Conservation (phyloP, 2,329 filamentous ascomycete species). For the Cladosporium sphaerospermum region DNA sequence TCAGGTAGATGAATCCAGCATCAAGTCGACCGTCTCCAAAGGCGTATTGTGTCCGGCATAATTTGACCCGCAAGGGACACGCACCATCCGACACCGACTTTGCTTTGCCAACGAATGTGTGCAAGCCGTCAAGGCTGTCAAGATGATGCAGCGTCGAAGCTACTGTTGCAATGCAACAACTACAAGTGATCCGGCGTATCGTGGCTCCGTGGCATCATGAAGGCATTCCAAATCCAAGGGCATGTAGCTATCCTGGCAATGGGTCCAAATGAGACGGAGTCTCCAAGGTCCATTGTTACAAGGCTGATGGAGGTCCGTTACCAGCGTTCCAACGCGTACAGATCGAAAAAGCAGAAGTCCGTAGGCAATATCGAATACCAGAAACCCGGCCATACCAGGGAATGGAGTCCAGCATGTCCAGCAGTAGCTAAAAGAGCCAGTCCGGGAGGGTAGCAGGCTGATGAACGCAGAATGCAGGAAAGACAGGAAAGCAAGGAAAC, state of each 20-base stretch:
- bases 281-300: neutral
- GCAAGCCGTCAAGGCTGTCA: constrained; percentile 6
- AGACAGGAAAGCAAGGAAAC: neutral
- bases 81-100: neutral
- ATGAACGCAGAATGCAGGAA: neutral
- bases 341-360: too few species aligned
- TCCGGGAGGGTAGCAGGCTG: too few species aligned
- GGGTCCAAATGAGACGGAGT: constrained; percentile 6
- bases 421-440: too few species aligned
- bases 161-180: constrained; percentile 10
- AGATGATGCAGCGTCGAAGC: neutral
- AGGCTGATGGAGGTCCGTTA: too few species aligned
- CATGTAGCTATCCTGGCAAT: neutral
- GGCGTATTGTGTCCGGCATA: neutral
- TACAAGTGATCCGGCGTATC: constrained; percentile 1
- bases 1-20: too few species aligned
- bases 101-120: constrained; percentile 11
- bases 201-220: neutral
- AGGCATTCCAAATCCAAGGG: neutral
- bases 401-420: neutral
- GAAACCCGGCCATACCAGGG: neutral
- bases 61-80: neutral
- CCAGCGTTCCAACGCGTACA: too few species aligned
- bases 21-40: too few species aligned
- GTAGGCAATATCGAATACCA: neutral